Evolutionary conservation across 805 yeast genomes (phyloP), one percentile per base, ranked within the genome.

Genomic region (Pichia deserticola): DNA sequence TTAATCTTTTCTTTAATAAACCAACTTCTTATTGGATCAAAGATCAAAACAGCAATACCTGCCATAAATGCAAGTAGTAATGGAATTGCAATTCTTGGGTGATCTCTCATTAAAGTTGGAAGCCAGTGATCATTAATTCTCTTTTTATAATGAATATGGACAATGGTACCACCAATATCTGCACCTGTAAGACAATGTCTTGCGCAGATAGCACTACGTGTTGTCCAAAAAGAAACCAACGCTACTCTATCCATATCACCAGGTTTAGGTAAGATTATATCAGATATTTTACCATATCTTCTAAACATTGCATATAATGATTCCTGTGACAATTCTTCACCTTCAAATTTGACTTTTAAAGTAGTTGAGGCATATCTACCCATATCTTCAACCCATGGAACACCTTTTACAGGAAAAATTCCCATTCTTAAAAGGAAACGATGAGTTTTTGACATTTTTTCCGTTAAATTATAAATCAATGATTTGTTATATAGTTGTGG

Each of bases 341-440:
- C 97, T 55, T 84, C 89, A 62, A 84, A 90, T 30, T 75, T 73
- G 5, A 92, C 81, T 48, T 78, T 76, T 28, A 93, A 66, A 12
- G 73, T 72, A 8, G 74, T 67, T 48, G 84, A 80, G 8, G 96
- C 95, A 55, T 75, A 78, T 53, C 97, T 70, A 57, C 87, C 77
- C 63, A 93, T 71, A 63, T 93, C 99, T 68, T 92, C 98, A 52
- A 93, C 85, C 97, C 97, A 92, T 0, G 99, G 99, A 1, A 77
- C 72, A 53, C 99, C 99, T 57, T 85, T 83, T 1, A 93, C 97
- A 0, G 86, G 82, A 60, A 74, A 83, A 47, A 76, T 84, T 51
- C 71, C 69, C 2, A 84, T 85, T 50, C 66, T 70, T 2, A 76
- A 64, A n/a, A 79, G 57, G 48, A 71, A 71, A 41, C 57, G 51